Conservation (phyloP, 108 stramenopile species). For the Skeletonema menzelii region DNA sequence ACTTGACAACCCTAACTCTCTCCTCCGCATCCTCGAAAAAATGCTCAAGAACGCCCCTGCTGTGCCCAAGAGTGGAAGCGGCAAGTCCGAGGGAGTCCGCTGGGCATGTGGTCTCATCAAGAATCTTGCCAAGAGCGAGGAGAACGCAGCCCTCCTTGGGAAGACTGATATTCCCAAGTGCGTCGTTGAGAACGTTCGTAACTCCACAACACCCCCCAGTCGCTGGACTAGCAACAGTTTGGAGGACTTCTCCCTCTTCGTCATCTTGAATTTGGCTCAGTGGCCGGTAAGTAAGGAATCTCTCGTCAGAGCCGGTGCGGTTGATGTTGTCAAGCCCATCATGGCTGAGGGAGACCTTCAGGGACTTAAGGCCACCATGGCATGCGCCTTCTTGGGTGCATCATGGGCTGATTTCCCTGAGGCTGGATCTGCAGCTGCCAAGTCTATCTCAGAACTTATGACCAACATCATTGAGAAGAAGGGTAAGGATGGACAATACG, state of each 20-base stretch:
- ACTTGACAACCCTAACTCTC: constrained; percentile 82
- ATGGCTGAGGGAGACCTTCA: constrained; percentile 90
- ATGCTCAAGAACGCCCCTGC: constrained; percentile 86
- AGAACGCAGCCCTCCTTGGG: constrained; percentile 86
- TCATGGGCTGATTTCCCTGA: constrained; percentile 83
- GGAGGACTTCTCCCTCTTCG: constrained; percentile 90
- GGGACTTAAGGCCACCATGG: constrained; percentile 93
- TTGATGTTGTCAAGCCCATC: constrained; percentile 90
- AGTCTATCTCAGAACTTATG: constrained; percentile 88
- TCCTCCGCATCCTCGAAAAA: constrained; percentile 84
- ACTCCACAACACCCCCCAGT: constrained; percentile 80
- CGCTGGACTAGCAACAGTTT: constrained; percentile 90
- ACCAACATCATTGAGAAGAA: constrained; percentile 91
- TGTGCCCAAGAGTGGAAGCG: constrained; percentile 87
- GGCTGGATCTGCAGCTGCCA: constrained; percentile 81
- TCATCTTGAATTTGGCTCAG: constrained; percentile 87
- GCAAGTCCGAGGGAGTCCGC: constrained; percentile 90
- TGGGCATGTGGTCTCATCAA: constrained; percentile 95
- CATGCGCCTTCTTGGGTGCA: constrained; percentile 86
- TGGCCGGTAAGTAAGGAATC: constrained; percentile 83
- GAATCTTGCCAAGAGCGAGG: constrained; percentile 88
- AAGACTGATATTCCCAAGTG: constrained; percentile 89
- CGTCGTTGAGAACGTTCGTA: constrained; percentile 83
- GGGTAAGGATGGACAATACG: constrained; percentile 92
- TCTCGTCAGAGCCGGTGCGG: constrained; percentile 79